A percentile compares a stretch with the other conserved stretches of the same genome.
Conservation (phyloP, 352 stramenopile species). For the Phytophthora ohioensis region DNA sequence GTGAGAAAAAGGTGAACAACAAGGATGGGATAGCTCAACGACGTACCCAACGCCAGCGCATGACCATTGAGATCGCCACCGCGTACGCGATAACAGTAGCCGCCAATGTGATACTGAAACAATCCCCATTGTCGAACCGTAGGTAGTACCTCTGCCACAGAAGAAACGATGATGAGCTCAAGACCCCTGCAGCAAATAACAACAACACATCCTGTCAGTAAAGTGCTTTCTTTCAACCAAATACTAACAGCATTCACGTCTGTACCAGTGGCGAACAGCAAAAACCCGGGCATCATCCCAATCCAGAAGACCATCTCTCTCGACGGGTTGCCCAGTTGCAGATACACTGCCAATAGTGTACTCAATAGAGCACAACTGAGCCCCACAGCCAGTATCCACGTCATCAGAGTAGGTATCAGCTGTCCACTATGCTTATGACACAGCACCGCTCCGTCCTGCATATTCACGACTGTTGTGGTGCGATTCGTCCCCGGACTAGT, state of each 20-base stretch:
- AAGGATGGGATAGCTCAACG: neutral
- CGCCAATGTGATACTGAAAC: conserved; percentile 71
- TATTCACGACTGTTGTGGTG: conserved; percentile 36
- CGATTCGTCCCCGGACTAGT: conserved; percentile 40
- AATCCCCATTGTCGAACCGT: conserved; percentile 77
- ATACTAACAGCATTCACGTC: neutral
- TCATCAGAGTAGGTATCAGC: conserved; percentile 45
- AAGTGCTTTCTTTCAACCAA: neutral
- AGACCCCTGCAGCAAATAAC: conserved; percentile 40
- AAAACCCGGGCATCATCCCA: conserved; percentile 59
- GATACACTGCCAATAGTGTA: conserved; percentile 58
- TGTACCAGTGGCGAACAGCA: conserved; percentile 58
- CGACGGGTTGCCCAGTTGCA: conserved; percentile 73
- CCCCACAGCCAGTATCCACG: conserved; percentile 52
- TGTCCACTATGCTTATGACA: conserved; percentile 44
- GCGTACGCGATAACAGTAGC: conserved; percentile 75
- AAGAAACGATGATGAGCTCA: conserved; percentile 52
- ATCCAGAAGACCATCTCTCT: conserved; percentile 68
- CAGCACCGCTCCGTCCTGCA: conserved; percentile 45
- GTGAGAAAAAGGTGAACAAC: conserved; percentile 5
- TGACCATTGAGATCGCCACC: conserved; percentile 74
- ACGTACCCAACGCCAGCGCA: conserved; percentile 80
- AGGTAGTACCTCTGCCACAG: conserved; percentile 70
- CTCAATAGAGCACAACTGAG: conserved; percentile 60
- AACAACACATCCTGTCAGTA: conserved; percentile 10